phyloP scores from a whole-genome alignment of 2,329 filamentous ascomycete genomes.

The Nectriaceae sp. region DNA sequence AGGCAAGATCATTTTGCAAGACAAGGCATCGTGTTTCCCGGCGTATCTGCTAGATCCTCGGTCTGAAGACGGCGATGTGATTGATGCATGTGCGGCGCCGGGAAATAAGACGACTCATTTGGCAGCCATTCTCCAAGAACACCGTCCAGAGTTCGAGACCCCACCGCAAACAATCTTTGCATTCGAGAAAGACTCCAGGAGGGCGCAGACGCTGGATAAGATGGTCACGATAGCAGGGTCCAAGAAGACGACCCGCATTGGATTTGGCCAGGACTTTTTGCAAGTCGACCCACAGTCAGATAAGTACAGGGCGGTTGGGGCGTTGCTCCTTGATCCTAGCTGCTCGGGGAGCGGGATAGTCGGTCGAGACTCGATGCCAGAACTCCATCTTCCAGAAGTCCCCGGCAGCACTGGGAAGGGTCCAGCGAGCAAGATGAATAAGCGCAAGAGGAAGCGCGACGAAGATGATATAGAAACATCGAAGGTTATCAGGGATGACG shows the following conservation, averaged over 20 bases:
- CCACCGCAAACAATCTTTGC: conserved; percentile 61
- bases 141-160: conserved; percentile 38
- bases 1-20: conserved; percentile 86
- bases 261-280: conserved; percentile 79
- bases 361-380: conserved; percentile 77
- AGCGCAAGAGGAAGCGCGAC: conserved; percentile 50
- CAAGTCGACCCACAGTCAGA: conserved; percentile 66
- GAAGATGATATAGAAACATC: conserved; percentile 33
- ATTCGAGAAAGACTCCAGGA: conserved; percentile 73
- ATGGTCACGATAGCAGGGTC: conserved; percentile 84
- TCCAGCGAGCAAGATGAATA: conserved; percentile 20
- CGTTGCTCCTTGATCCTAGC: conserved; percentile 86
- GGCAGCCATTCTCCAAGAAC: conserved; percentile 67
- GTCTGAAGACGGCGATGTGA: conserved; percentile 69
- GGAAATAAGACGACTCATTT: conserved; percentile 98
- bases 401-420: conserved; percentile 20
- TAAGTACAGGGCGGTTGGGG: conserved; percentile 70
- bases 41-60: conserved; percentile 79
- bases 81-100: conserved; percentile 94
- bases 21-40: conserved; percentile 96
- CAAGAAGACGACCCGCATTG: conserved; percentile 64
- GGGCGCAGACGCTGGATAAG: conserved; percentile 76
- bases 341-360: conserved; percentile 96
- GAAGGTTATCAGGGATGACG: conserved; percentile 55
- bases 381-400: conserved; percentile 59